phyloP scores from a whole-genome alignment of 2,329 filamentous ascomycete genomes.

The Colletotrichum sp. region DNA sequence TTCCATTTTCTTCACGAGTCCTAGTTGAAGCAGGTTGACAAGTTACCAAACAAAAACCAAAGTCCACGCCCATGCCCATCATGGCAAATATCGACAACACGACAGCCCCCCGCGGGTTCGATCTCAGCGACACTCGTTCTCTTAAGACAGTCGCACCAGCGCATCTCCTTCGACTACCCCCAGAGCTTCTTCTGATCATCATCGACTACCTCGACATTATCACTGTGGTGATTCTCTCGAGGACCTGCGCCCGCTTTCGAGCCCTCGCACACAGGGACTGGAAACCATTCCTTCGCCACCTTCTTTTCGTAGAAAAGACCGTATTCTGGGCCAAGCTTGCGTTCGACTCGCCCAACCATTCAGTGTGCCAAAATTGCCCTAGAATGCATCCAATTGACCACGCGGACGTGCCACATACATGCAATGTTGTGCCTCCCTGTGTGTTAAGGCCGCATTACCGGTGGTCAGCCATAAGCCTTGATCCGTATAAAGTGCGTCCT shows the following conservation, averaged over 20 bases:
- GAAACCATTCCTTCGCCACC: not conserved
- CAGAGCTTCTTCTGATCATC: not conserved
- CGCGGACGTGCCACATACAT: not conserved
- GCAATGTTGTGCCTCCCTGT: no score
- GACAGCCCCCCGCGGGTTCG: not conserved
- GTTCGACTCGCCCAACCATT: not conserved
- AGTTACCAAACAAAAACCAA: not conserved
- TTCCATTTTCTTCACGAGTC: not conserved
- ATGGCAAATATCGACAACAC: not conserved
- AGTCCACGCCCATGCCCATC: not conserved
- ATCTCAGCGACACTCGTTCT: not conserved
- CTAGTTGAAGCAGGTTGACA: not conserved
- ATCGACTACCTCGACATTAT: not conserved
- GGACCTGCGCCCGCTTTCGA: not conserved
- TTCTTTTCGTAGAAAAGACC: rapidly evolving
- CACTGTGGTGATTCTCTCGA: not conserved
- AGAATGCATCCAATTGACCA: not conserved
- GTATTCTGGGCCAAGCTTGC: not conserved
- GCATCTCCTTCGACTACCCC: not conserved
- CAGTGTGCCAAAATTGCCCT: not conserved
- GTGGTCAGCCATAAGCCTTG: no score
- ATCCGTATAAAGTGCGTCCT: not conserved
- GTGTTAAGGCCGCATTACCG: no score
- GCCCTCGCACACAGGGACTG: not conserved
- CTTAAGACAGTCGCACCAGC: not conserved